These are phyloP conservation scores for Talaromyces proteolyticus DNA, from an alignment of 495 filamentous ascomycete species.

Conservation along the genomic window DNA sequence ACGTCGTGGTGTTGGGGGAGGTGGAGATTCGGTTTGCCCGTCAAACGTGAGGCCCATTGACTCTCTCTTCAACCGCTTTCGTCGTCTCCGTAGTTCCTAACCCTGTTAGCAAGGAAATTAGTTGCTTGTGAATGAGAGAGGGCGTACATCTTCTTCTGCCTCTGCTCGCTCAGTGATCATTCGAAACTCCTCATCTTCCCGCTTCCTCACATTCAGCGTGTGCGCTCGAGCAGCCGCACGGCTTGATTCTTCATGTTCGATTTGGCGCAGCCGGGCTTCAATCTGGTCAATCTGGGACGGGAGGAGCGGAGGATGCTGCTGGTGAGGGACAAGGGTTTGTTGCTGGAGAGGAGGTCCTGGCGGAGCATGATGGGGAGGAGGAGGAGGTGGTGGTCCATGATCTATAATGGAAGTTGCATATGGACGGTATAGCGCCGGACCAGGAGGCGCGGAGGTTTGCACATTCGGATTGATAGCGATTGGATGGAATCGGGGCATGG, in stretches of 20 bases:
- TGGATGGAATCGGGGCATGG: constrained; percentile 37
- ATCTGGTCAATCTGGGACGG: constrained; percentile 33
- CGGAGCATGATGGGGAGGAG: neutral
- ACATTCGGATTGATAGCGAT: constrained; percentile 43
- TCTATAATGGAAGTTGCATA: constrained; percentile 11
- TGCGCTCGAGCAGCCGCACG: constrained; percentile 38
- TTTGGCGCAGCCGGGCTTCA: constrained; percentile 35
- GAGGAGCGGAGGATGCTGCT: neutral
- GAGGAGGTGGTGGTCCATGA: neutral
- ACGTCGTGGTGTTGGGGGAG: constrained; percentile 37
- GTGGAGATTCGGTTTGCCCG: constrained; percentile 32
- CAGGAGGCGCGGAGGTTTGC: constrained; percentile 21
- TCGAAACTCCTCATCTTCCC: constrained; percentile 44
- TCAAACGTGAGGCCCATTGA: constrained; percentile 39
- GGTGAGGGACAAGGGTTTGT: constrained; percentile 16
- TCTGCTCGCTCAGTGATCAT: constrained; percentile 41
- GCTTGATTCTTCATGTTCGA: constrained; percentile 43
- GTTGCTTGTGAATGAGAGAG: neutral
- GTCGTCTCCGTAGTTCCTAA: constrained; percentile 43
- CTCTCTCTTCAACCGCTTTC: constrained; percentile 40
- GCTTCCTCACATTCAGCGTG: constrained; percentile 36
- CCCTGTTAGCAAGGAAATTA: constrained; percentile 2
- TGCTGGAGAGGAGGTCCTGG: constrained; percentile 25
- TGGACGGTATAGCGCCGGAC: constrained; percentile 32
- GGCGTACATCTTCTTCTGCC: constrained; percentile 39